These are phyloP conservation scores for Amaranthus cruentus DNA, from an alignment of 148 eudicot species.

Conservation along the genomic window DNA sequence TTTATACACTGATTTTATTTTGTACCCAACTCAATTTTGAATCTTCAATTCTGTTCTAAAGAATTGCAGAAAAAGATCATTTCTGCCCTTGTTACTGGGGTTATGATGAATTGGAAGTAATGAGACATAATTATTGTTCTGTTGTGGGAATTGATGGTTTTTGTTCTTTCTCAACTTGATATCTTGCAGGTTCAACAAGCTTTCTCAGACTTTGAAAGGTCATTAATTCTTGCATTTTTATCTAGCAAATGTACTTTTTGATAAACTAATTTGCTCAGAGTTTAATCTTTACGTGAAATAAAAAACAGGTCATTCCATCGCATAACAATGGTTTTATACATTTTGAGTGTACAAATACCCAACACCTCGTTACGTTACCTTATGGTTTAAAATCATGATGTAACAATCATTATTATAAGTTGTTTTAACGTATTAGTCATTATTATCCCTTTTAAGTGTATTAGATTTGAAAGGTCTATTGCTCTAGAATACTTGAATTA, in stretches of 20 bases:
- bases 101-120: neutral
- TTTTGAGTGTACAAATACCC: too few species aligned
- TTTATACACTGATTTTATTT: neutral
- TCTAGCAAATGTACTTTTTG: neutral
- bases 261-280: neutral
- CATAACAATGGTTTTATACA: too few species aligned
- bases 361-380: too few species aligned
- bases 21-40: too few species aligned
- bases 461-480: too few species aligned
- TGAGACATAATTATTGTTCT: neutral
- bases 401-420: too few species aligned
- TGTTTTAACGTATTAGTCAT: too few species aligned
- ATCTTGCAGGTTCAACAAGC: slow-evolving; percentile 69
- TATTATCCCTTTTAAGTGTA: too few species aligned
- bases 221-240: slow-evolving; percentile 10
- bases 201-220: slow-evolving; percentile 79
- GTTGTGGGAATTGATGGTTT: neutral
- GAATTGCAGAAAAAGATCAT: neutral
- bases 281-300: neutral
- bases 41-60: neutral
- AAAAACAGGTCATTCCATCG: too few species aligned
- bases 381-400: too few species aligned
- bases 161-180: slow-evolving; percentile 5
- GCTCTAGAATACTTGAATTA: too few species aligned
- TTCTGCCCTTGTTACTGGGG: neutral